These are phyloP conservation scores for Hagleromyces aurorensis DNA, from an alignment of 805 yeast species.

Conservation along the genomic window DNA sequence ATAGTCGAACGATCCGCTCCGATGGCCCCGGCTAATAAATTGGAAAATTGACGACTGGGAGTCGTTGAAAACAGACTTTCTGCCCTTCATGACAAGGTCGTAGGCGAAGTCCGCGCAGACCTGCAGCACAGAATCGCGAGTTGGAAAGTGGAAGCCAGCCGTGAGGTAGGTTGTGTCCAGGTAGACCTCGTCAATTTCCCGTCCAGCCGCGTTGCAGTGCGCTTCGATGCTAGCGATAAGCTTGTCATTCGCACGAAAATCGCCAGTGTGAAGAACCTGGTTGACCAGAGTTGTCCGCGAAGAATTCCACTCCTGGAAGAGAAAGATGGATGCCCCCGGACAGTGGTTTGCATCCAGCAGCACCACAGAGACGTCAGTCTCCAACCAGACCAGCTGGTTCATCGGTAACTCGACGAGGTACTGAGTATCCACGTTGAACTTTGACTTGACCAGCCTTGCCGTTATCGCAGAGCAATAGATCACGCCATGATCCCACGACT, in stretches of 20 bases:
- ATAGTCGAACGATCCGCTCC: constrained; percentile 7
- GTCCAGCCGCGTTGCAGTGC: constrained; percentile 15
- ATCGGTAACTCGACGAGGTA: constrained; percentile 37
- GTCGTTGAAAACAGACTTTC: constrained; percentile 14
- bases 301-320: constrained; percentile 43
- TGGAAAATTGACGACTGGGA: constrained; percentile 33
- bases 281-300: constrained; percentile 5
- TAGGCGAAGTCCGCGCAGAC: constrained; percentile 48
- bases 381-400: constrained; percentile 34
- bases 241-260: constrained; percentile 61
- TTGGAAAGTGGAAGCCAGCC: constrained; percentile 68
- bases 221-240: constrained; percentile 39
- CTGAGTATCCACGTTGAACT: constrained; percentile 47
- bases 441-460: constrained; percentile 42
- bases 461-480: constrained; percentile 74
- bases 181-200: constrained; percentile 63
- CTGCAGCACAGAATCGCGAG: constrained; percentile 60
- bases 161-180: constrained; percentile 87
- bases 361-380: constrained; percentile 45
- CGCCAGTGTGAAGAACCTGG: constrained; percentile 75
- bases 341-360: constrained; percentile 88
- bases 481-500: constrained; percentile 64
- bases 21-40: constrained; percentile 21
- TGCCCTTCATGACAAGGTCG: constrained; percentile 31
- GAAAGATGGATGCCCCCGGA: constrained; percentile 85